Base-by-base conservation (phyloP, 305 asterid species). In the Solanum hybrid region DNA sequence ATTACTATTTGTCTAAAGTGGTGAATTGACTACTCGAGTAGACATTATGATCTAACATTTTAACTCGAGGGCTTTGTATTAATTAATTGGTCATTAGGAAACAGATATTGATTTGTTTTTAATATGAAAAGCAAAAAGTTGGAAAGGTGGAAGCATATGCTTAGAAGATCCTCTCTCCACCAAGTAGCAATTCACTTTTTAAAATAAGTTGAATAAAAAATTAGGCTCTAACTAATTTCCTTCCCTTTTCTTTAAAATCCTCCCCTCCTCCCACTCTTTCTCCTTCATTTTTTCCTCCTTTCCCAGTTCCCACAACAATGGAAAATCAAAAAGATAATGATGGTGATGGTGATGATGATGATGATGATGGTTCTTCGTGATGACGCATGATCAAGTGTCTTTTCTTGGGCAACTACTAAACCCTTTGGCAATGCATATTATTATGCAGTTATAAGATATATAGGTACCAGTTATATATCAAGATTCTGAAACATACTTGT, bases 381-480 rank as follows among this genome's bases (percentile, higher is more conserved):
- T 87, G 83, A 87, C 14, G 31, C 78, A 39, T 87, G 67, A 31
- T 86, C 89, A 75, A 80, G 29, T 82, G 40, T 40, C 36, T 37
- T 86, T 84, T 74, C 16, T 88, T 91, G 95, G 95, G 95, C 95
- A 94, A 91, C 95, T 92, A 89, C 87, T 78, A 24, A 33, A 91
- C 73, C 96, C 95, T 94, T 94, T 94, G 96, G 96, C 95, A 94
- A 89, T 91, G 93, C 91, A 91, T 61, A 61, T 74, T 24, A 39
- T 40, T 46, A 90, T 78, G 33, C 83, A 26, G 35, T 57, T 79
- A 79, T 28, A 40, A 90, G 89, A 37, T 85, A 75, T 67, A 28
- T 33, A 74, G 37, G 37, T 82, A 42, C 71, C 71, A 75, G 40
- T 79, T 33, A 29, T 73, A 24, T 69, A 76, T 78, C 74, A 73